Conservation (phyloP, 331 rosid genomes). For the Saraca asoca region DNA sequence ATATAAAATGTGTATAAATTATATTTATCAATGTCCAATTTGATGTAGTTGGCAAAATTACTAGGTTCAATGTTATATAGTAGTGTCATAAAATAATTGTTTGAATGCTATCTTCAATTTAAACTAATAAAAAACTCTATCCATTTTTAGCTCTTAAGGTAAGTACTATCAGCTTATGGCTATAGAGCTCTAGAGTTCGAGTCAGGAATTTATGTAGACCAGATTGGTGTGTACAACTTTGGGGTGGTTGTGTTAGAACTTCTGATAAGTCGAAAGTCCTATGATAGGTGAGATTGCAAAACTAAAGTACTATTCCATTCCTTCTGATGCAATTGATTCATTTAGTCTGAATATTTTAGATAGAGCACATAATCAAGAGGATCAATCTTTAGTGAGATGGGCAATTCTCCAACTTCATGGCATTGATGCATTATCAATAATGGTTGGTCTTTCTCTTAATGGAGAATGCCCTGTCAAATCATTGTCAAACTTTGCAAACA, state of each 20-base stretch:
- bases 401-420: slow-evolving; percentile 92
- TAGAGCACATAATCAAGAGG: slow-evolving; percentile 72
- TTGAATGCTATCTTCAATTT: too few relatives aligned
- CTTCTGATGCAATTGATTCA: not conserved
- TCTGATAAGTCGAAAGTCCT: slow-evolving; percentile 80
- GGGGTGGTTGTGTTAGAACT: slow-evolving; percentile 97
- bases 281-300: slow-evolving; percentile 65
- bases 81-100: too few relatives aligned
- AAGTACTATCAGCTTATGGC: slow-evolving; percentile 68
- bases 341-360: slow-evolving; percentile 15
- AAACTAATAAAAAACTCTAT: too few relatives aligned
- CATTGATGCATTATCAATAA: slow-evolving; percentile 85
- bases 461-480: slow-evolving; percentile 80
- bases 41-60: too few relatives aligned
- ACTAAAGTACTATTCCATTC: not conserved
- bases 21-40: too few relatives aligned
- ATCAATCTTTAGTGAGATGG: slow-evolving; percentile 90
- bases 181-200: slow-evolving; percentile 97
- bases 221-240: slow-evolving; percentile 85
- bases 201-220: slow-evolving; percentile 74
- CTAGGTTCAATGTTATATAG: too few relatives aligned
- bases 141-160: slow-evolving; percentile 96
- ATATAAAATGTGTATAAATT: too few relatives aligned
- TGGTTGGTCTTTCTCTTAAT: slow-evolving; percentile 88
- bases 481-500: slow-evolving; percentile 83